Conservation (phyloP, 306 rosid species). For the Lagenaria siceraria region DNA sequence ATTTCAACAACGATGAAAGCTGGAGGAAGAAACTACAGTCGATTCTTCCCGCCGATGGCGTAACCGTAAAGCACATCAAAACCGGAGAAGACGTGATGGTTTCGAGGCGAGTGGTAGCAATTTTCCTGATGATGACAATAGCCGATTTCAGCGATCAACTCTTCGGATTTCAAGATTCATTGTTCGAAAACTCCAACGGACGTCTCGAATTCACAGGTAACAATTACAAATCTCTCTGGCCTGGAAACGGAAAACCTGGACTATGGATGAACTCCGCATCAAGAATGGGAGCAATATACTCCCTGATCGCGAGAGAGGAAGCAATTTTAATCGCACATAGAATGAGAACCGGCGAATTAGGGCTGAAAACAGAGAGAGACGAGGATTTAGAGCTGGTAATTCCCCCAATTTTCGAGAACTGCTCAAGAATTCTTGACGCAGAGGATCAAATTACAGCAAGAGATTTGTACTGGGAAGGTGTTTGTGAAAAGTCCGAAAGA, state of each 20-base stretch:
- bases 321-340: slow-evolving; percentile 36
- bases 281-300: slow-evolving; percentile 58
- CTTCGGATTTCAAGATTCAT: slow-evolving; percentile 52
- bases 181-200: slow-evolving; percentile 48
- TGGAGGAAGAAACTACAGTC: slow-evolving; percentile 63
- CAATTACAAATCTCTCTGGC: slow-evolving; percentile 50
- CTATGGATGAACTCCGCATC: slow-evolving; percentile 73
- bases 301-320: slow-evolving; percentile 62
- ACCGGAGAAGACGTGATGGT: slow-evolving; percentile 48
- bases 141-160: slow-evolving; percentile 80
- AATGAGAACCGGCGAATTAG: neutral
- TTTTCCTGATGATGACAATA: slow-evolving; percentile 65
- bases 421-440: slow-evolving; percentile 46
- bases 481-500: slow-evolving; percentile 25
- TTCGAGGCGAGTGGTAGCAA: slow-evolving; percentile 54
- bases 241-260: slow-evolving; percentile 72
- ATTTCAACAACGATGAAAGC: slow-evolving; percentile 19
- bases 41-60: slow-evolving; percentile 47
- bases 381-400: slow-evolving; percentile 46
- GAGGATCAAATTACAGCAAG: slow-evolving; percentile 61
- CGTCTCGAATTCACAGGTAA: slow-evolving; percentile 50
- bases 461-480: slow-evolving; percentile 77
- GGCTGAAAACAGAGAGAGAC: slow-evolving; percentile 22
- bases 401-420: slow-evolving; percentile 57
- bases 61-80: slow-evolving; percentile 47